These are phyloP conservation scores for Trichoderma asperellum DNA, from an alignment of 2,329 filamentous ascomycete genomes.

Conservation along the genomic window DNA sequence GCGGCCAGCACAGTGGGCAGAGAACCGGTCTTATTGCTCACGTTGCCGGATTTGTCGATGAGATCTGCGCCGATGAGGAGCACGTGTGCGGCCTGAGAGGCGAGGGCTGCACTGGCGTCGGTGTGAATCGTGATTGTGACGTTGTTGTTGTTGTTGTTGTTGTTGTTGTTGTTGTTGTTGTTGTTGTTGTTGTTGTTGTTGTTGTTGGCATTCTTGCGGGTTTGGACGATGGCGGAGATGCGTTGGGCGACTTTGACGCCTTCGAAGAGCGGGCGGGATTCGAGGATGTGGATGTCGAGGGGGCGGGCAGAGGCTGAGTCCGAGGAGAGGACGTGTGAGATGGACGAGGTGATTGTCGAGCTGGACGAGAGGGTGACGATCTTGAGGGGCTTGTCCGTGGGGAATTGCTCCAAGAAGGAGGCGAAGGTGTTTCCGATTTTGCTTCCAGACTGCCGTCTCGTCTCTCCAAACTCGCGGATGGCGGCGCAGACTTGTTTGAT, in stretches of 20 bases:
- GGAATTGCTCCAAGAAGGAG: conserved; percentile 37
- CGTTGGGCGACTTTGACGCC: conserved; percentile 59
- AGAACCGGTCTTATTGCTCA: conserved; percentile 70
- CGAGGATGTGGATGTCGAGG: conserved; percentile 63
- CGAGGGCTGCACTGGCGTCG: conserved; percentile 62
- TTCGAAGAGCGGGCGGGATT: conserved; percentile 69
- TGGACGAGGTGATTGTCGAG: conserved; percentile 59
- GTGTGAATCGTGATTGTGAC: conserved; percentile 55
- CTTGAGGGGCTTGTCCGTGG: conserved; percentile 41
- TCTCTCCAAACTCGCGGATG: conserved; percentile 30
- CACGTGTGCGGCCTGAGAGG: conserved; percentile 56
- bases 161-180: too few relatives aligned
- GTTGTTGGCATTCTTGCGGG: too few relatives aligned
- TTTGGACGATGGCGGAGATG: conserved; percentile 49
- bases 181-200: too few relatives aligned
- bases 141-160: too few relatives aligned
- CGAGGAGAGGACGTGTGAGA: conserved; percentile 47
- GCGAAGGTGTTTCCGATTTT: conserved; percentile 45
- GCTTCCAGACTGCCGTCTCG: conserved; percentile 35
- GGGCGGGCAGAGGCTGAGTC: neutral
- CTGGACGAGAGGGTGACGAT: conserved; percentile 66
- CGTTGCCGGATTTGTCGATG: conserved; percentile 59
- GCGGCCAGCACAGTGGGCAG: conserved; percentile 61
- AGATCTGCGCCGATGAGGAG: conserved; percentile 68
- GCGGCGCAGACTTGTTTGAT: conserved; percentile 33